Evolutionary conservation across 306 rosid species (phyloP), one percentile per base, ranked within the genome.

Genomic region (Fragaria iinumae): DNA sequence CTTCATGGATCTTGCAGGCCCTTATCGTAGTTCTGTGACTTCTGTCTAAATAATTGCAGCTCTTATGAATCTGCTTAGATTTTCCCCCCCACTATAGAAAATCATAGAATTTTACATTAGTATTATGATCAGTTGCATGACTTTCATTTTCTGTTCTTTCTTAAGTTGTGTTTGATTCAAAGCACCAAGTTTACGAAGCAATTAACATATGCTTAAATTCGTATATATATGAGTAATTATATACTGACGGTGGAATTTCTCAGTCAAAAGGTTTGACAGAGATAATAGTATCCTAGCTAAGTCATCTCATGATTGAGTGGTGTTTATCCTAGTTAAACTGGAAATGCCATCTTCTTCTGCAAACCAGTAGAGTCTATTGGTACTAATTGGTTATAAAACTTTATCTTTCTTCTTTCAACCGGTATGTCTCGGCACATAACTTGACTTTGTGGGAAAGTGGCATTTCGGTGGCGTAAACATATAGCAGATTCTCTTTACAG

Each of bases 1-100:
- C 49, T 73, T 78, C 21, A 48, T 78, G 77, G 83, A 83, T 79
- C 86, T 83, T 69, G 56, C 69, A 73, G 36, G 36, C 4, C 36
- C 36, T 32, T 32, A 20, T 64, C 69, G 63, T 10, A 25, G 25
- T 25, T 25, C 25, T 25, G 25, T 25, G 25, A 45, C 18, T 2
- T 14, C 11, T 8, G 6, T 41, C 34, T 43, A 8, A 39, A 39
- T 73, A 55, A 39, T n/a, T 73, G 23, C n/a, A 38, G 12, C 67
- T 36, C 38, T 8, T 13, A 72, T 55, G 27, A n/a, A 32, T 71
- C 62, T 49, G 75, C 75, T 49, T 29, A 12, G 32, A 38, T 6
- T 53, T 27, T 50, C 10, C 34, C 39, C 12, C 29, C 62, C 57
- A n/a, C 29, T 21, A 6, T 21, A 7, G 25, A 7, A n/a, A 53